A percentile compares a stretch with the other conserved stretches of the same genome.
Conservation (phyloP, 2,329 filamentous ascomycete genomes). For the Ophiocordyceps camponoti-saundersi region DNA sequence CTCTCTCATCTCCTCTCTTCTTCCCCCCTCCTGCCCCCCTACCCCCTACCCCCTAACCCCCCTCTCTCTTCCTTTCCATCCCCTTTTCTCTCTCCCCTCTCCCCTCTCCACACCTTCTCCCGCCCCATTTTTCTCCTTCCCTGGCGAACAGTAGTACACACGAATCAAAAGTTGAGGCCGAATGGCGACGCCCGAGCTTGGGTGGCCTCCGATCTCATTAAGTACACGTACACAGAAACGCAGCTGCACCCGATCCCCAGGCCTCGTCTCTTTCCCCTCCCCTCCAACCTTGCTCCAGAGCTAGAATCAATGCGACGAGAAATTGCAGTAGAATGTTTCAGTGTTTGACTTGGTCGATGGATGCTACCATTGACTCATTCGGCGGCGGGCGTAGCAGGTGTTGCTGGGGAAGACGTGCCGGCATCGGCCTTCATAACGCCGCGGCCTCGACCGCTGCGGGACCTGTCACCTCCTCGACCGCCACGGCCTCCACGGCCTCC, state of each 20-base stretch:
- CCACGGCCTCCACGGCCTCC: conserved; percentile 38
- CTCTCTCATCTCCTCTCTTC: too few species aligned
- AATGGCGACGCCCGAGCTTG: conserved; percentile 11
- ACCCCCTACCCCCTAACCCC: too few species aligned
- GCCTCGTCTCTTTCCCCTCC: conserved; percentile 4
- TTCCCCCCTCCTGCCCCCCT: too few species aligned
- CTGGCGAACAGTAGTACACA: conserved; percentile 12
- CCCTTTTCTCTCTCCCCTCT: neutral
- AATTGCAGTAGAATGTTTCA: neutral
- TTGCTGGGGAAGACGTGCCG: conserved; percentile 34
- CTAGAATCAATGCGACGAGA: conserved; percentile 6
- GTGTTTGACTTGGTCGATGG: neutral
- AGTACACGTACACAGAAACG: conserved; percentile 15
- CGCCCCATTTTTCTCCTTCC: neutral
- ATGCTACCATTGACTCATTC: conserved; percentile 5
- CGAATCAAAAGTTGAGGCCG: conserved; percentile 13
- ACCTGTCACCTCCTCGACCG: conserved; percentile 40
- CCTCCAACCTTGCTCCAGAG: conserved; percentile 7
- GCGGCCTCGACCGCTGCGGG: conserved; percentile 36
- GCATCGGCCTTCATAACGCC: conserved; percentile 43
- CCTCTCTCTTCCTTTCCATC: too few species aligned
- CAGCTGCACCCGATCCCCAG: conserved; percentile 2
- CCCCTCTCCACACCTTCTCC: neutral
- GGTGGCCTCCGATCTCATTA: conserved; percentile 17
- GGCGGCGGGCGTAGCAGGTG: conserved; percentile 30